phyloP scores from a whole-genome alignment of 306 rosid genomes.

The Prunus mongolica region DNA sequence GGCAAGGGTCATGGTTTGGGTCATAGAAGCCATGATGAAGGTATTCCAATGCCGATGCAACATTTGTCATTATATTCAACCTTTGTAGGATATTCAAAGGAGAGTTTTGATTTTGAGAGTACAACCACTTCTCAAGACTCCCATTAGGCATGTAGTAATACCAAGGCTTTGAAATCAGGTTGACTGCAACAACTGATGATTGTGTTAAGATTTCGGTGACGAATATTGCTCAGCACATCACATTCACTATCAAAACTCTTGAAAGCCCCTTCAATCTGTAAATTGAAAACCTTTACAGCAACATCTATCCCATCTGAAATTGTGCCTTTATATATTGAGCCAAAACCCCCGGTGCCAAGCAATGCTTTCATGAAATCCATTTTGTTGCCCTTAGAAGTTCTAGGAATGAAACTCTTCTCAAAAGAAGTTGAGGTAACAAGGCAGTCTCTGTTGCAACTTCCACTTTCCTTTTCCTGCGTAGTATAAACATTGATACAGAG shows the following conservation, averaged over 20 bases:
- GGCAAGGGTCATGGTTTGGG: too few species aligned
- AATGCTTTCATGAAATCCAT: slow-evolving; percentile 8
- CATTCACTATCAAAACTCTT: neutral
- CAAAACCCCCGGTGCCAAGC: slow-evolving; percentile 12
- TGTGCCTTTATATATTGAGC: slow-evolving; percentile 7
- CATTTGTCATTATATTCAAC: too few species aligned
- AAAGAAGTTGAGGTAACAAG: neutral
- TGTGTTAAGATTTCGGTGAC: too few species aligned
- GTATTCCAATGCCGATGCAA: too few species aligned
- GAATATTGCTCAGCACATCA: too few species aligned
- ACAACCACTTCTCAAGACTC: neutral
- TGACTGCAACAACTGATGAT: too few species aligned
- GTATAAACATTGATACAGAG: neutral
- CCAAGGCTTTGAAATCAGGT: neutral
- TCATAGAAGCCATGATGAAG: too few species aligned
- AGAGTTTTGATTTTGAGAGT: too few species aligned
- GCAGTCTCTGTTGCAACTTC: too few species aligned
- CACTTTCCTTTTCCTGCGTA: neutral
- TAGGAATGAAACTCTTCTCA: slow-evolving; percentile 17
- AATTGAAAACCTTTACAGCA: slow-evolving; percentile 19
- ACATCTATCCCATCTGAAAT: slow-evolving; percentile 10
- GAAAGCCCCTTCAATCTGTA: neutral
- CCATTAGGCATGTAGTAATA: neutral
- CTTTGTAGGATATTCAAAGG: too few species aligned
- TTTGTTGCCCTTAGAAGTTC: slow-evolving; percentile 12